A percentile compares a stretch with the other conserved stretches of the same genome.
Conservation (phyloP, 1,284 basidiomycete genomes). For the Cryptococcus sp. region DNA sequence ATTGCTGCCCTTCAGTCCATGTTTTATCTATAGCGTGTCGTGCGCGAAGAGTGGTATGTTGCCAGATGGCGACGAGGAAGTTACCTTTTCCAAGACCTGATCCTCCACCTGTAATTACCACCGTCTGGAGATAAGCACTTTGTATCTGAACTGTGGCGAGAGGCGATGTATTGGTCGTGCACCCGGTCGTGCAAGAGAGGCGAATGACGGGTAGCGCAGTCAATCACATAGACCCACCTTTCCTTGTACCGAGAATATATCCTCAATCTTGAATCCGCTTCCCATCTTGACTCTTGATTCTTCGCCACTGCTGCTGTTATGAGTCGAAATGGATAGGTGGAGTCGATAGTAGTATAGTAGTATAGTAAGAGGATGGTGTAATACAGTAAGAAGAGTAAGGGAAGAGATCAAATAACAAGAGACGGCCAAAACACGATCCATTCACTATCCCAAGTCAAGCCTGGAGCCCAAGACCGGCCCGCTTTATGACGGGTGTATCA, state of each 20-base stretch:
- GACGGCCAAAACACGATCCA: too few species aligned
- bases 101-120: slow-evolving; percentile 27
- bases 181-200: not conserved
- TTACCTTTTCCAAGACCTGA: slow-evolving; percentile 23
- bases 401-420: too few species aligned
- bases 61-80: not conserved
- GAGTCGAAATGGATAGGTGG: too few species aligned
- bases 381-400: too few species aligned
- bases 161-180: too few species aligned
- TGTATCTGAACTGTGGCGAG: too few species aligned
- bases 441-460: too few species aligned
- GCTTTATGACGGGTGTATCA: too few species aligned
- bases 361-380: too few species aligned
- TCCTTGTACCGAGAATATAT: slow-evolving; percentile 25
- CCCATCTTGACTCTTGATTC: slow-evolving; percentile 1
- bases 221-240: slow-evolving; percentile 13
- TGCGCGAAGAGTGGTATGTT: not conserved
- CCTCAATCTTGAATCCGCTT: slow-evolving; percentile 15
- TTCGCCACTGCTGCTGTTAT: too few species aligned
- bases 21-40: not conserved
- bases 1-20: slow-evolving; percentile 20
- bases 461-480: too few species aligned
- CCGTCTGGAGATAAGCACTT: slow-evolving; percentile 9
- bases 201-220: not conserved
- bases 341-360: too few species aligned